A percentile compares a stretch with the other conserved stretches of the same genome.
phyloP scores from a whole-genome alignment of 305 asterid species.

The Fraxinus platypoda region DNA sequence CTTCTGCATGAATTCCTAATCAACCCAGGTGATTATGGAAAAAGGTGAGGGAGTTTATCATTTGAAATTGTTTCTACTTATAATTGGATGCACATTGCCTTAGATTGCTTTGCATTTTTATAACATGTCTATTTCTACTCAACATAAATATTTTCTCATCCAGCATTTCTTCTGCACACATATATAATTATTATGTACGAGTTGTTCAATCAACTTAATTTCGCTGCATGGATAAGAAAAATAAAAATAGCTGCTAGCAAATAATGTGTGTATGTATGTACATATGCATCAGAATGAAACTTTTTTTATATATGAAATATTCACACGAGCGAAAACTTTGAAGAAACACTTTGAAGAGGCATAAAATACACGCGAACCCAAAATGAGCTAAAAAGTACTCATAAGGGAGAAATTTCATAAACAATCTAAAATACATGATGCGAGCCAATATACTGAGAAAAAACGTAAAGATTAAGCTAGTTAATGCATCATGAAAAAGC shows the following conservation, averaged over 20 bases:
- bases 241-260: background rate
- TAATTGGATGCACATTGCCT: background rate
- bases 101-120: background rate
- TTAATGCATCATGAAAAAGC: too few species aligned
- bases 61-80: background rate
- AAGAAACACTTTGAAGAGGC: too few species aligned
- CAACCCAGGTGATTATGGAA: background rate
- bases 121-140: background rate
- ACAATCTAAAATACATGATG: too few species aligned
- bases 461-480: too few species aligned
- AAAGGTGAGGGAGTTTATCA: background rate
- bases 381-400: too few species aligned
- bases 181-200: background rate
- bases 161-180: background rate
- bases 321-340: too few species aligned
- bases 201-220: background rate
- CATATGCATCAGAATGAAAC: background rate
- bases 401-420: too few species aligned
- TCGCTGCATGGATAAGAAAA: background rate
- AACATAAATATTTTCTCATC: background rate
- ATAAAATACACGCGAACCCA: too few species aligned
- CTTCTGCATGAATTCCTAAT: background rate
- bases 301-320: too few species aligned
- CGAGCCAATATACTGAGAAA: too few species aligned
- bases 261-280: background rate